Percentiles rank a stretch among this genome's conserved stretches.
phyloP scores from a whole-genome alignment of 1,284 basidiomycete genomes.

The Cryptococcus sp. region DNA sequence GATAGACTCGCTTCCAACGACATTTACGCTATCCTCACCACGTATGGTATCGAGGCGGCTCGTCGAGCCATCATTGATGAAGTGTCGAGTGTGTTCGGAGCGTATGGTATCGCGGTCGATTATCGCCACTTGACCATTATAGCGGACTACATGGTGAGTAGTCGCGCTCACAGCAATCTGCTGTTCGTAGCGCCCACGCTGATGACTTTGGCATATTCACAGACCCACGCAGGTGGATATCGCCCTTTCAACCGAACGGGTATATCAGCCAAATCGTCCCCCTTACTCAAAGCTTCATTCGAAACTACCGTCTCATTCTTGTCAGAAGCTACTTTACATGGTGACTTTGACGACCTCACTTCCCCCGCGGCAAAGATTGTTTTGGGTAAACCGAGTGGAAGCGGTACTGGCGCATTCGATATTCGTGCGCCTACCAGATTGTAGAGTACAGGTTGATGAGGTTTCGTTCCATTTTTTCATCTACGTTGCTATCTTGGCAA shows the following conservation, averaged over 20 bases:
- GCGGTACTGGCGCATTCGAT: slow-evolving; percentile 88
- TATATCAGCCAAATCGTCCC: slow-evolving; percentile 85
- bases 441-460: background rate
- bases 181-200: background rate
- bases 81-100: slow-evolving; percentile 90
- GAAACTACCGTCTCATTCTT: slow-evolving; percentile 97
- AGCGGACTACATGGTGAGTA: slow-evolving; percentile 91
- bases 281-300: slow-evolving; percentile 93
- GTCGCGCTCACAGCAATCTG: background rate
- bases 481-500: background rate
- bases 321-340: slow-evolving; percentile 89
- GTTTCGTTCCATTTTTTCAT: too few species aligned
- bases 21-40: slow-evolving; percentile 85
- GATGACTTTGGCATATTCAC: background rate
- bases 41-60: slow-evolving; percentile 98
- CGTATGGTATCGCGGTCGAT: slow-evolving; percentile 96
- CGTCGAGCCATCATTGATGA: slow-evolving; percentile 83
- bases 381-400: slow-evolving; percentile 75
- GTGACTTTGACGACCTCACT: slow-evolving; percentile 89
- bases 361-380: slow-evolving; percentile 86
- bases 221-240: slow-evolving; percentile 98
- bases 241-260: slow-evolving; percentile 97
- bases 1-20: slow-evolving; percentile 91
- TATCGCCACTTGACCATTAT: slow-evolving; percentile 93
- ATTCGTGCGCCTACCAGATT: slow-evolving; percentile 43